Conservation (phyloP, 306 rosid species). For the Abrus precatorius region DNA sequence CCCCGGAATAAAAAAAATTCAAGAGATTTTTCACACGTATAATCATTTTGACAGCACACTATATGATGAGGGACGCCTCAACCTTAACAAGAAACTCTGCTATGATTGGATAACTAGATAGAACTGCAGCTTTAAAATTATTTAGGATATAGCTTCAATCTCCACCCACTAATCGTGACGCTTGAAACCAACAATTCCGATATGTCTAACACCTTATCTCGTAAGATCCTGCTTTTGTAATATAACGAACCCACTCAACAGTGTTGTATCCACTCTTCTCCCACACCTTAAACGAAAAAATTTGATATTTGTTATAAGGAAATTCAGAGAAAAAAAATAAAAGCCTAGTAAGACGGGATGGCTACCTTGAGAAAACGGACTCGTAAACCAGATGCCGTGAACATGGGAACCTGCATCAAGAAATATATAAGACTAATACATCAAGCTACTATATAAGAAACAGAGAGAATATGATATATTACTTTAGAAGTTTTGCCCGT, state of each 20-base stretch:
- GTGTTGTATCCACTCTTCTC: conserved; percentile 99
- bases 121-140: conserved; percentile 23
- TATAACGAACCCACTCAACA: conserved; percentile 99
- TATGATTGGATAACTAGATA: conserved; percentile 29
- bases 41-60: conserved; percentile 45
- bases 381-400: conserved; percentile 94
- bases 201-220: conserved; percentile 85
- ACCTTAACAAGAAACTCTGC: conserved; percentile 40
- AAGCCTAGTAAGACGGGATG: not conserved
- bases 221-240: conserved; percentile 94
- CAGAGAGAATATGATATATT: not conserved
- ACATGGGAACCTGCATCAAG: conserved; percentile 82
- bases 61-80: conserved; percentile 37
- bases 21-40: conserved; percentile 33
- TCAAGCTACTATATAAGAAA: conserved; percentile 23
- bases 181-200: conserved; percentile 45
- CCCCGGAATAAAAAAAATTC: conserved; percentile 35
- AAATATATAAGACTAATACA: conserved; percentile 29
- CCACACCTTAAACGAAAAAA: conserved; percentile 78
- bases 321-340: not conserved
- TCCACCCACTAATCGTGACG: conserved; percentile 31
- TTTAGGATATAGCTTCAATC: conserved; percentile 33
- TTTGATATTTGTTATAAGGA: conserved; percentile 1
- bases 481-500: not conserved
- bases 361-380: conserved; percentile 96